phyloP scores from a whole-genome alignment of 768 basidiomycete genomes.

The Crassisporium funariophilum region DNA sequence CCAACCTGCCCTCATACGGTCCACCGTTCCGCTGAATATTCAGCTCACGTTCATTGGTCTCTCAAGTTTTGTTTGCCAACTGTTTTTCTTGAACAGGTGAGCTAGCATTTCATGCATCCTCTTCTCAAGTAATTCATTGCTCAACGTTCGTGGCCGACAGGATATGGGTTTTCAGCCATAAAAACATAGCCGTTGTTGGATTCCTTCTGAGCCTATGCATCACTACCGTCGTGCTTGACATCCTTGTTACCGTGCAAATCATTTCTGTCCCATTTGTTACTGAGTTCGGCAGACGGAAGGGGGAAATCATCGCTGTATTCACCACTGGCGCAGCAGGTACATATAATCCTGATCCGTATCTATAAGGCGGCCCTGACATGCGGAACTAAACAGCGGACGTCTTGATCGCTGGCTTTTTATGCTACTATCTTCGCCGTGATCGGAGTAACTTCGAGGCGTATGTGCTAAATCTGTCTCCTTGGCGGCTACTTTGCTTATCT shows the following conservation, averaged over 20 bases:
- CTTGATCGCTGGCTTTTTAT: constrained; percentile 9
- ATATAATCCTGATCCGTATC: background rate
- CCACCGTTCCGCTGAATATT: constrained; percentile 14
- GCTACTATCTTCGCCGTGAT: constrained; percentile 9
- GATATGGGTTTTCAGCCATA: constrained; percentile 14
- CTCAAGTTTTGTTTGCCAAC: constrained; percentile 18
- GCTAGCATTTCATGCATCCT: no score
- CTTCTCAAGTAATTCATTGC: no score
- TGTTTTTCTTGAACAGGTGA: constrained; percentile 20
- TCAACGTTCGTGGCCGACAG: no score
- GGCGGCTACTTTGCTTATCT: no score
- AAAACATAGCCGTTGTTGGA: constrained; percentile 7
- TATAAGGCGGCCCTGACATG: no score
- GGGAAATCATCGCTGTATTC: constrained; percentile 6
- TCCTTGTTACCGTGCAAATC: constrained; percentile 7
- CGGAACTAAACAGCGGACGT: constrained; percentile 10
- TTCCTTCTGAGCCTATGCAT: constrained; percentile 7
- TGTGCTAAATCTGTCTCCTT: no score
- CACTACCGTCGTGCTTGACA: constrained; percentile 5
- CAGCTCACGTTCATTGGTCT: constrained; percentile 20
- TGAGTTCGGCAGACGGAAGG: constrained; percentile 3
- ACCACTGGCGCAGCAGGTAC: constrained; percentile 9
- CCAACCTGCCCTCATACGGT: constrained; percentile 10
- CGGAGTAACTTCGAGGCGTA: constrained; percentile 8
- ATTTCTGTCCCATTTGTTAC: background rate